Evolutionary conservation across 768 basidiomycete genomes (phyloP).

Genomic region (Amanita brunnescens): DNA sequence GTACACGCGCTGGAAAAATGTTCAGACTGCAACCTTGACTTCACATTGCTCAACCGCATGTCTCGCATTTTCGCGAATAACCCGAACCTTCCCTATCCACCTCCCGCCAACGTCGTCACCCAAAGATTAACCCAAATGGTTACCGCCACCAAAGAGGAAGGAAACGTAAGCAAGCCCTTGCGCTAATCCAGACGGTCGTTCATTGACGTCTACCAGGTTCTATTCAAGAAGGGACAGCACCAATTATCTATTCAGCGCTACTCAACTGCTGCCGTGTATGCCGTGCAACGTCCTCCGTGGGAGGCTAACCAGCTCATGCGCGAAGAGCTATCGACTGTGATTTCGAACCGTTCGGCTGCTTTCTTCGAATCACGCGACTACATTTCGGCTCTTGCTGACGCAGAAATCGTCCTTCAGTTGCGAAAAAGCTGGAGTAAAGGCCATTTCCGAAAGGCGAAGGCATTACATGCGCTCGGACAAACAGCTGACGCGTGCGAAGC

Average conservation of each 20-base stretch:
- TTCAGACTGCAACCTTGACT: conserved; percentile 65
- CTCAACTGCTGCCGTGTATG: conserved; percentile 66
- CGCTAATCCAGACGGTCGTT: conserved; percentile 13
- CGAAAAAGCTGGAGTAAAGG: conserved; percentile 92
- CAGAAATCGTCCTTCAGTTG: conserved; percentile 80
- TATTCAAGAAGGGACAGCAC: conserved; percentile 72
- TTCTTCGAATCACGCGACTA: conserved; percentile 70
- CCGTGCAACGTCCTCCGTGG: conserved; percentile 81
- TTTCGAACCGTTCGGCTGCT: conserved; percentile 91
- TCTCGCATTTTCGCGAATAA: conserved; percentile 61
- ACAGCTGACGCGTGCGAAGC: conserved; percentile 76
- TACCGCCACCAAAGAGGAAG: conserved; percentile 82
- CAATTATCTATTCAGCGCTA: conserved; percentile 71
- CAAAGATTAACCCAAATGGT: conserved; percentile 71
- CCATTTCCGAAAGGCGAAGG: conserved; percentile 90
- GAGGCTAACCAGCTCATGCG: conserved; percentile 75
- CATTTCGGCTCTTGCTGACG: conserved; percentile 75
- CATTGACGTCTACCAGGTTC: conserved; percentile 32
- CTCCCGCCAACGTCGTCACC: conserved; percentile 69
- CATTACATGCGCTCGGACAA: conserved; percentile 63
- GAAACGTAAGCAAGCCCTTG: conserved; percentile 60
- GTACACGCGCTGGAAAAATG: conserved; percentile 70
- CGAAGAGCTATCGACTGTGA: conserved; percentile 83
- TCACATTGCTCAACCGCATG: conserved; percentile 66
- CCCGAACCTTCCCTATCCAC: conserved; percentile 68